Base-by-base conservation (phyloP, 352 stramenopile genomes). In the Thraustotheca clavata region DNA sequence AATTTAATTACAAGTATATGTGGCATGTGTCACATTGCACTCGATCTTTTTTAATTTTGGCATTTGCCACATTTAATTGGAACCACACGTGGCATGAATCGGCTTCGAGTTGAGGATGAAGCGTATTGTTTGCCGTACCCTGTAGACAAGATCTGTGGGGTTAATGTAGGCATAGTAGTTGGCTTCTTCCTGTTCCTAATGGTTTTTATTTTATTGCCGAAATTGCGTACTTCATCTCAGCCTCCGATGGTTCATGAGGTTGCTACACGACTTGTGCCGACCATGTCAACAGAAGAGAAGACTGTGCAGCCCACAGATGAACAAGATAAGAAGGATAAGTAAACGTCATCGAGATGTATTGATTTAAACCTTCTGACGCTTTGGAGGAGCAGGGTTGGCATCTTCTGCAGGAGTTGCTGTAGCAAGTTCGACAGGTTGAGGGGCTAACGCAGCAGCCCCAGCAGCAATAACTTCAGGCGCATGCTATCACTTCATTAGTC, bases 381-480 rank as follows among this genome's bases (percentile, higher is more conserved):
- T 90, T 55, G 69, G 50, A n/a, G 68, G 67, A 12, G 81, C 75
- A 7, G 62, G 43, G 2, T 60, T 49, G 18, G 33, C 62, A 2
- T 59, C 55, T 24, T 39, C 34, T 54, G 49, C 59, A 49, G 49
- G 12, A 41, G 62, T 57, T 12, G 47, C 49, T 3, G 41, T 49
- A 14, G 49, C 50, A 0, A 35, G n/a, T 8, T 41, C 57, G 0
- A 31, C 29, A 8, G 27, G 36, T 6, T 29, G 29, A 1, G 59
- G 36, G 1, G 34, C 57, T 11, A 18, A 36, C 8, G 52, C 41
- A 22, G 49, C 65, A 0, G 40, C 59, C 6, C 41, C 49, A 12
- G 43, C 49, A 7, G 36, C 50, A 8, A 81, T 77, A 57, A 92
- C 89, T 59, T 93, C 84, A 0, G 84, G 84, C n/a, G 81, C 81